Evolutionary conservation across 352 stramenopile genomes (phyloP).

Genomic region (Globisporangium perplexum): DNA sequence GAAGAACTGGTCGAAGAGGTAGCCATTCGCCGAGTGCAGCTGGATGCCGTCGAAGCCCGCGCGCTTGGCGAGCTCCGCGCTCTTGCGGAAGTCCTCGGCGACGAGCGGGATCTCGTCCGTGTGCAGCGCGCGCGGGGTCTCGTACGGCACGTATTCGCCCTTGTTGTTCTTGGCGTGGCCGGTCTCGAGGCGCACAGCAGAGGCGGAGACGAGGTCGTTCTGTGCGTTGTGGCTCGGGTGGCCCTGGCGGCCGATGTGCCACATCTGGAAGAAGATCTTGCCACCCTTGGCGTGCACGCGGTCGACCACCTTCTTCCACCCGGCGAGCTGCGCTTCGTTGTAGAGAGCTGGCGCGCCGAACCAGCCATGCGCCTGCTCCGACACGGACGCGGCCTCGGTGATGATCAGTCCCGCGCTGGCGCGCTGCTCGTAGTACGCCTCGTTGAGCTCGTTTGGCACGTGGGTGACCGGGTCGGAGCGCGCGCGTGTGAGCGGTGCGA

Average conservation of each 20-base stretch:
- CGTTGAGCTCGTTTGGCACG: slow-evolving; percentile 17
- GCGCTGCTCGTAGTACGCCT: slow-evolving; percentile 32
- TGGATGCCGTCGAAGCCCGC: slow-evolving; percentile 90
- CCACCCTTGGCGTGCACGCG: slow-evolving; percentile 58
- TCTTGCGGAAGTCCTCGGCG: slow-evolving; percentile 56
- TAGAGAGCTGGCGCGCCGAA: slow-evolving; percentile 32
- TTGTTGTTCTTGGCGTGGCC: slow-evolving; percentile 8
- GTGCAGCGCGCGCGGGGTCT: slow-evolving; percentile 43
- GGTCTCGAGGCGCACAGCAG: slow-evolving; percentile 12
- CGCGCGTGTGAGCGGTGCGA: slow-evolving; percentile 33
- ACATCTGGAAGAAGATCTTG: slow-evolving; percentile 67
- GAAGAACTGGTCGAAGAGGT: slow-evolving; percentile 91
- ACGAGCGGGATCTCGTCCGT: slow-evolving; percentile 54
- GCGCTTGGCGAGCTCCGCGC: slow-evolving; percentile 51
- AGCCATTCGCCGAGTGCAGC: slow-evolving; percentile 89
- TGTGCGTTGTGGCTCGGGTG: slow-evolving; percentile 35
- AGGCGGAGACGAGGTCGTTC: slow-evolving; percentile 28
- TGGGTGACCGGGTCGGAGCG: slow-evolving; percentile 9
- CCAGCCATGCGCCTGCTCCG: slow-evolving; percentile 12
- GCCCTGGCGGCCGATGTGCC: slow-evolving; percentile 53
- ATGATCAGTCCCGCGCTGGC: slow-evolving; percentile 30
- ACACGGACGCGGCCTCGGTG: slow-evolving; percentile 30
- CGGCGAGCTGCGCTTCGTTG: slow-evolving; percentile 24
- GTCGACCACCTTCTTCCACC: slow-evolving; percentile 41
- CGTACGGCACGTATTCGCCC: slow-evolving; percentile 13